Base-by-base conservation (phyloP, 495 filamentous ascomycete genomes). In the Monascus purpureus region DNA sequence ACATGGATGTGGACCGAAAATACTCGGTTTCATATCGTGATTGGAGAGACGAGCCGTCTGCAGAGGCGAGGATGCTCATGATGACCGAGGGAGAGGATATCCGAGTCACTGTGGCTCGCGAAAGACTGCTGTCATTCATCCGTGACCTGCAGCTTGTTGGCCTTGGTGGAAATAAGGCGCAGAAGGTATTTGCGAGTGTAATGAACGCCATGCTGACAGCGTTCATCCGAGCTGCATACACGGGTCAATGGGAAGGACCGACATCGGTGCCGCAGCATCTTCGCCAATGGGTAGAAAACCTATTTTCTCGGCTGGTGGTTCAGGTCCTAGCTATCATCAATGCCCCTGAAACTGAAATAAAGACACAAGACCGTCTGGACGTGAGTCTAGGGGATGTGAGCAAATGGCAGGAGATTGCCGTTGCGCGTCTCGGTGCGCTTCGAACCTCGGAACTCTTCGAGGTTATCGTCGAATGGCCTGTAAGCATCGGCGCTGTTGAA, bases 371-470 rank as follows among this genome's bases (percentile, higher is more conserved):
- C n/a, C 33, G 43, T 17, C 32, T 55, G 29, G 46, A 57, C 26
- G 64, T 80, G 33, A 59, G 63, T 27, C 60, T 72, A 49, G 44
- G 57, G 6, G 69, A 88, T 45, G 63, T 85, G 41, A 70, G 75
- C 52, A 77, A 73, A 44, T 94, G 82, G 74, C 82, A 83, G 40
- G 75, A 82, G 18, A 81, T 88, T 40, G 81, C 74, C 9, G 59
- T 88, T 35, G 72, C 76, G 4, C 70, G 81, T 15, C 63, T 94
- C n/a, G 86, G 84, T 3, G 68, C 71, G 25, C 67, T 90, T 15
- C 75, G 88, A 18, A 83, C 80, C 8, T 63, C 72, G 2, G 82
- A 93, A 46, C 61, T 97, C 4, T 97, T 95, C 41, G 79, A 93
- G 39, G 81, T 93, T 32, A 75, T 93, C 27, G 68, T 86, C 22